Base-by-base conservation (phyloP, 2,329 filamentous ascomycete genomes). In the Hymenoscyphus albidus region DNA sequence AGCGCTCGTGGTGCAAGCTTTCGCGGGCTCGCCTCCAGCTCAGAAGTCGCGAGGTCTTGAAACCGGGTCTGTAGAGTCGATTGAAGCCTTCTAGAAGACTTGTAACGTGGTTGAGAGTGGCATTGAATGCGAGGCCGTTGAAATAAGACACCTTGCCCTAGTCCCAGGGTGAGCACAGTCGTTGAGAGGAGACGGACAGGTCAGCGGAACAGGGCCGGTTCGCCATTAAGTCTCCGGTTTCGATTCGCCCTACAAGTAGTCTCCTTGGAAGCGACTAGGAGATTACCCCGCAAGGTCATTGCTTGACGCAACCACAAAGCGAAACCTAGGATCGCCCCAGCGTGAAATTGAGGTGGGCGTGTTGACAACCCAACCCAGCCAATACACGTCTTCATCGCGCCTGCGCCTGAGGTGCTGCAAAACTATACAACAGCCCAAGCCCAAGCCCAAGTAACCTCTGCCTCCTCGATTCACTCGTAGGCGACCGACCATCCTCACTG, bases 391-490 rank as follows among this genome's bases (percentile, higher is more conserved):
- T 59, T 64, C 59, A 63, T 65, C 64, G 63, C 64, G 60, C 66
- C 61, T 70, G 61, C 65, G 63, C 58, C 68, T 42, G 59, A 60
- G 64, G 35, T 65, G 57, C 61, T 42, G 60, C 66, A 62, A 66
- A 69, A 69, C 66, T 58, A 62, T 64, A 59, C 60, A 62, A 55
- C 58, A 54, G 48, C 32, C 54, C 40, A 44, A 61, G 58, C 32
- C 54, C 40, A 44, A 59, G 58, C 51, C 61, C 58, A 61, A 39
- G 40, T 57, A 39, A 39, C 9, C 96, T 88, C 12, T 90, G 95
- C 71, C 89, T 39, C 59, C 88, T 56, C 89, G 87, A 64, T 97
- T 35, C 18, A 55, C 16, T 27, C 14, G n/a, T 57, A 31, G 31
- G 12, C 16, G 31, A 9, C 32, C 10, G 31, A 38, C 31, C 12